Conservation (phyloP, 345 rosid species). For the Triadica sebifera region DNA sequence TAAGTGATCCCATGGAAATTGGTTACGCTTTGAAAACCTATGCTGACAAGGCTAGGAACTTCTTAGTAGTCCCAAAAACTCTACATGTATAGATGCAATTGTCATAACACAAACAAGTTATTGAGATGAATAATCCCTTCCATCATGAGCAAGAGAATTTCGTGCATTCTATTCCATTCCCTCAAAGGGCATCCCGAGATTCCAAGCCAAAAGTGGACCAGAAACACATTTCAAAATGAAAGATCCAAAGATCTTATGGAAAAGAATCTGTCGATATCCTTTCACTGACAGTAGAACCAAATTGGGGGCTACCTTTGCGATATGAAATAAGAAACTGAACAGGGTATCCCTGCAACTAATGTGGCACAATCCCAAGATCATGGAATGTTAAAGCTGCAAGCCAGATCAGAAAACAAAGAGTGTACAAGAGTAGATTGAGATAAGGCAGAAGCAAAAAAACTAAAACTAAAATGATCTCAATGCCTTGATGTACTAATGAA, state of each 20-base stretch:
- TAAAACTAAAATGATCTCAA: neutral
- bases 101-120: constrained; percentile 9
- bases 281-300: constrained; percentile 94
- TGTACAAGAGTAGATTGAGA: neutral
- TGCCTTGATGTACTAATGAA: constrained; percentile 1
- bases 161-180: constrained; percentile 25
- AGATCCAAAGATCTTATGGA: constrained; percentile 43
- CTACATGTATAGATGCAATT: constrained; percentile 1
- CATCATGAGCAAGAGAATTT: constrained; percentile 15
- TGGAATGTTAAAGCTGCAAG: constrained; percentile 78
- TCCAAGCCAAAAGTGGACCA: constrained; percentile 22
- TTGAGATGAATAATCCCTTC: constrained; percentile 13
- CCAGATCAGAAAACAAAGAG: constrained; percentile 16
- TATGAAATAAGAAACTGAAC: constrained; percentile 76
- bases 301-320: constrained; percentile 94
- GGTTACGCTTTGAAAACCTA: constrained; percentile 16
- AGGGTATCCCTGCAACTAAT: constrained; percentile 88
- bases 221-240: constrained; percentile 23
- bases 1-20: constrained; percentile 9
- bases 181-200: constrained; percentile 34
- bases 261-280: constrained; percentile 66
- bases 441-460: neutral
- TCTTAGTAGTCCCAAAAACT: constrained; percentile 29
- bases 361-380: constrained; percentile 82
- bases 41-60: constrained; percentile 19